These are phyloP conservation scores for Oryza meyeriana DNA, from an alignment of 176 grass and related monocot species.

Conservation along the genomic window DNA sequence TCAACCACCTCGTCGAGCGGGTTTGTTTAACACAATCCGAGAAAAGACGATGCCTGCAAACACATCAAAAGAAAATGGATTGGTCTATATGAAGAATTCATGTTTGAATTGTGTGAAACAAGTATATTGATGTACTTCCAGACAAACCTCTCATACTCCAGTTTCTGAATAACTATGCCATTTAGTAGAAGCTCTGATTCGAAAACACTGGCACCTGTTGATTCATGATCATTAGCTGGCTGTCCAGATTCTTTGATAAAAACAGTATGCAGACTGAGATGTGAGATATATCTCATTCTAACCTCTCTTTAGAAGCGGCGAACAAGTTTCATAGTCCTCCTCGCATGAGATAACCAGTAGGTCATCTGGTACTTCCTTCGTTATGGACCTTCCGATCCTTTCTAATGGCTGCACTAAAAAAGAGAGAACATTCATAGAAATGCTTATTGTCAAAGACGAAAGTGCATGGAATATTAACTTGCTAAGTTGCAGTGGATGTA, in stretches of 20 bases:
- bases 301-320: conserved; percentile 75
- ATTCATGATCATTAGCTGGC: conserved; percentile 22
- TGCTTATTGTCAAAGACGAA: conserved; percentile 9
- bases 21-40: conserved; percentile 43
- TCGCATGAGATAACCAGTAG: conserved; percentile 81
- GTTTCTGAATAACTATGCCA: conserved; percentile 78
- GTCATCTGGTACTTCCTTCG: conserved; percentile 61
- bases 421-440: background rate
- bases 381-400: conserved; percentile 69
- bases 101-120: background rate
- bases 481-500: background rate
- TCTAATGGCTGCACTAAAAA: conserved; percentile 58
- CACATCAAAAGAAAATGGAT: background rate
- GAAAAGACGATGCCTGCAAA: conserved; percentile 48
- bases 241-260: background rate
- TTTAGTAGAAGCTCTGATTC: conserved; percentile 68
- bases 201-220: conserved; percentile 50
- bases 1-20: conserved; percentile 52
- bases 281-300: background rate
- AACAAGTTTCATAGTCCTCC: conserved; percentile 68
- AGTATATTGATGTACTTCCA: background rate
- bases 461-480: background rate
- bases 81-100: background rate
- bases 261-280: background rate
- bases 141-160: conserved; percentile 74